Percentiles rank a stretch among this genome's conserved stretches.
Evolutionary conservation across 2,329 filamentous ascomycete species (phyloP).

Genomic region (Hypoxylon sp.): DNA sequence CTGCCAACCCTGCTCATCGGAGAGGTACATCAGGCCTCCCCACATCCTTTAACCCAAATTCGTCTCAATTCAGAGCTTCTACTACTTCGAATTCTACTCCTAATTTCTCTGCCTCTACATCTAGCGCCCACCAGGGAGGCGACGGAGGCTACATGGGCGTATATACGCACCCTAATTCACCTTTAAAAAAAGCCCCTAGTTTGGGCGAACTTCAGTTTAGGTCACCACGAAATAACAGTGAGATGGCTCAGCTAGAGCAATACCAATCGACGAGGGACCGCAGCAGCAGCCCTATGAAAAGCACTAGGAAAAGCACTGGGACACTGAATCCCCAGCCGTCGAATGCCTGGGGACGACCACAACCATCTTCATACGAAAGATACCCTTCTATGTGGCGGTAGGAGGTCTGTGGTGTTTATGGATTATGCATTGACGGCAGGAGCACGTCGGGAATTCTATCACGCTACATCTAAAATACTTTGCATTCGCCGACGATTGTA

Average conservation of each 20-base stretch:
- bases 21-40: constrained; percentile 81
- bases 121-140: constrained; percentile 34
- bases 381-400: constrained; percentile 56
- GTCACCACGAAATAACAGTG: constrained; percentile 71
- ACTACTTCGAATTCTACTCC: constrained; percentile 43
- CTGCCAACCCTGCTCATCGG: constrained; percentile 80
- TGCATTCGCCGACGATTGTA: constrained; percentile 49
- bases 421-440: constrained; percentile 34
- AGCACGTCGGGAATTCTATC: constrained; percentile 1
- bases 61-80: constrained; percentile 45
- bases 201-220: constrained; percentile 68
- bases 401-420: constrained; percentile 9
- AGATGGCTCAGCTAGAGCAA: constrained; percentile 73
- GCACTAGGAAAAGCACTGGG: constrained; percentile 51
- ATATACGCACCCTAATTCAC: constrained; percentile 84
- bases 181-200: constrained; percentile 82
- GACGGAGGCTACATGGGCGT: constrained; percentile 84
- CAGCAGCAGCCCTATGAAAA: constrained; percentile 52
- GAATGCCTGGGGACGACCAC: constrained; percentile 46
- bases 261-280: constrained; percentile 51
- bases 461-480: constrained; percentile 19
- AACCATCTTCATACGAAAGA: constrained; percentile 50
- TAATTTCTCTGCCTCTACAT: constrained; percentile 31
- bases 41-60: constrained; percentile 48
- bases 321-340: constrained; percentile 41